phyloP scores from a whole-genome alignment of 2,329 filamentous ascomycete species.

The Aureobasidium sp. region DNA sequence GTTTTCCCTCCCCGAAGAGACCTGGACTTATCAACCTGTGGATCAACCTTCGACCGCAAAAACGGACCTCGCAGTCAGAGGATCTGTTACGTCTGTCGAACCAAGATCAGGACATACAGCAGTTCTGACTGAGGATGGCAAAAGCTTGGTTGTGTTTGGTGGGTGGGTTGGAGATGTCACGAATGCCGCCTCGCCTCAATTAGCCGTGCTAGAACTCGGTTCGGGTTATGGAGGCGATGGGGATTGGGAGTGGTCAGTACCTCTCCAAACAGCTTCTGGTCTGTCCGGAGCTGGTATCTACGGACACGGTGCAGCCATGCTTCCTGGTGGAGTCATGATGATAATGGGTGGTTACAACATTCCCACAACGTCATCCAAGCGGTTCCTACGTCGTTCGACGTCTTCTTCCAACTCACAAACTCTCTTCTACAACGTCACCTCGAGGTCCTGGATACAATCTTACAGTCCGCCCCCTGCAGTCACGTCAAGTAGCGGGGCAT shows the following conservation, averaged over 20 bases:
- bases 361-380: constrained; percentile 26
- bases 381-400: constrained; percentile 28
- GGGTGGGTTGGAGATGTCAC: constrained; percentile 84
- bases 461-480: constrained; percentile 39
- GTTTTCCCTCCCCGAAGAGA: constrained; percentile 77
- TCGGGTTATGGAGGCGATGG: constrained; percentile 55
- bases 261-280: constrained; percentile 38
- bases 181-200: constrained; percentile 69
- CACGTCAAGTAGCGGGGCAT: not conserved
- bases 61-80: not conserved
- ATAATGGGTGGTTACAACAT: constrained; percentile 51
- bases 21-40: constrained; percentile 75
- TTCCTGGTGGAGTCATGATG: constrained; percentile 54
- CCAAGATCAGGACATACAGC: constrained; percentile 85
- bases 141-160: constrained; percentile 67
- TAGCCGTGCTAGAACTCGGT: constrained; percentile 68
- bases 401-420: constrained; percentile 35
- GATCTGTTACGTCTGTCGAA: constrained; percentile 42
- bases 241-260: constrained; percentile 63
- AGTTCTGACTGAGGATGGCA: constrained; percentile 69
- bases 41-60: constrained; percentile 33
- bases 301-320: constrained; percentile 53
- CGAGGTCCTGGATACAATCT: constrained; percentile 47
- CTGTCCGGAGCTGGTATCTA: constrained; percentile 43
- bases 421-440: constrained; percentile 54